Evolutionary conservation across 441 rosid genomes (phyloP).

Genomic region (Geranium incanum): DNA sequence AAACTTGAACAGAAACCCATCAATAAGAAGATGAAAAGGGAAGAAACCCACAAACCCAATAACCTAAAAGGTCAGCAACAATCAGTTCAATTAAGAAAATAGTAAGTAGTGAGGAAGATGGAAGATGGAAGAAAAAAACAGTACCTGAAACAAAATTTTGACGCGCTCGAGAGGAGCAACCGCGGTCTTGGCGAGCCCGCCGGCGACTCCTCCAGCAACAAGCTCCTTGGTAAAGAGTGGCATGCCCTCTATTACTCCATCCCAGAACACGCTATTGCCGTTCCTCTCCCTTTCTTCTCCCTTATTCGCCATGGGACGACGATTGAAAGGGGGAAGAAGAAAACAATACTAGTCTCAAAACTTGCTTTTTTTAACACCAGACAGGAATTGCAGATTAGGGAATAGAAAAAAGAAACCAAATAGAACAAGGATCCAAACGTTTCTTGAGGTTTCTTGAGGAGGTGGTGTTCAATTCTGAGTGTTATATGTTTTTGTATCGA

Average conservation of each 20-base stretch:
- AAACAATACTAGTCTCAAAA: background rate
- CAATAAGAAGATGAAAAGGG: background rate
- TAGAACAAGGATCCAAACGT: background rate
- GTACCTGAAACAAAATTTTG: conserved; percentile 88
- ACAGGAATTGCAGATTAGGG: background rate
- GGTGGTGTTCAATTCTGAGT: background rate
- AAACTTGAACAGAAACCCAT: background rate
- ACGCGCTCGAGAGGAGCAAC: conserved; percentile 97
- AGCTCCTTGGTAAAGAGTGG: conserved; percentile 74
- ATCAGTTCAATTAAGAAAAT: background rate
- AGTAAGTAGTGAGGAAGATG: background rate
- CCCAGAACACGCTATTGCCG: conserved; percentile 21
- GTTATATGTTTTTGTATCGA: background rate
- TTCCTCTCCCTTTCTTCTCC: conserved; percentile 47
- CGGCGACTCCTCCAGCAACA: conserved; percentile 84
- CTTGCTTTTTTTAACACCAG: background rate
- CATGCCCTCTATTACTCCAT: conserved; percentile 53
- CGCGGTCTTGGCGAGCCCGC: conserved; percentile 70
- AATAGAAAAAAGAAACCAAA: background rate
- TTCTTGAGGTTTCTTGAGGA: background rate
- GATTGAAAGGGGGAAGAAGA: background rate
- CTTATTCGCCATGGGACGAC: conserved; percentile 33
- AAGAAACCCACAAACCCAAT: background rate
- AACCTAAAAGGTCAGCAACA: background rate
- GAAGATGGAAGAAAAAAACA: background rate